Percentiles rank a stretch among this genome's conserved stretches.
phyloP scores from a whole-genome alignment of 2,329 filamentous ascomycete genomes.

The Alternaria ethzedia region DNA sequence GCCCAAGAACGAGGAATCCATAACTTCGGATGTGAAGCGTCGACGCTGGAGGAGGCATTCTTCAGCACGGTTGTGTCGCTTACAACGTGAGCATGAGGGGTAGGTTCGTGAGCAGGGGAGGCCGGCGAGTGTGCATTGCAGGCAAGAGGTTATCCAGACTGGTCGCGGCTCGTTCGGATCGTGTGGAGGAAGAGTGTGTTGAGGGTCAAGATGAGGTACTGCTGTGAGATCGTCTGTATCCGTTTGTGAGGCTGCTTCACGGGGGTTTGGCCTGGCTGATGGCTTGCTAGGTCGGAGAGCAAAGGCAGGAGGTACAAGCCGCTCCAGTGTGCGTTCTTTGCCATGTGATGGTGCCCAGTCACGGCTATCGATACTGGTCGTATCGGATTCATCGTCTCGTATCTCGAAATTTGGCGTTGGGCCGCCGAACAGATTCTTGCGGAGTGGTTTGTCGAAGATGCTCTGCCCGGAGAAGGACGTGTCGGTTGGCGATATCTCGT shows the following conservation, averaged over 20 bases:
- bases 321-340: background rate
- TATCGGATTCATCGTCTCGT: slow-evolving; percentile 10
- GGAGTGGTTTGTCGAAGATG: slow-evolving; percentile 27
- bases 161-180: slow-evolving; percentile 12
- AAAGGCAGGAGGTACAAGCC: background rate
- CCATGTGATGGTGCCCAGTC: background rate
- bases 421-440: background rate
- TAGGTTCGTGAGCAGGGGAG: slow-evolving; percentile 39
- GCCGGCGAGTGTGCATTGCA: slow-evolving; percentile 33
- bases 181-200: background rate
- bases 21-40: slow-evolving; percentile 18
- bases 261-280: background rate
- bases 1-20: background rate
- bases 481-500: slow-evolving; percentile 32
- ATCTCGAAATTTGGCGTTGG: background rate
- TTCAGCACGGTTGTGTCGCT: slow-evolving; percentile 16
- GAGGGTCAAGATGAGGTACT: background rate
- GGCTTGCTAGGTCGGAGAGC: background rate
- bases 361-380: slow-evolving; percentile 11
- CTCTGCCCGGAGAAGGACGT: slow-evolving; percentile 28
- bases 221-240: background rate
- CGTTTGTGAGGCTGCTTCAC: background rate
- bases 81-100: slow-evolving; percentile 38
- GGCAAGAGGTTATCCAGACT: slow-evolving; percentile 37
- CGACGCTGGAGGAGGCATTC: slow-evolving; percentile 36